Evolutionary conservation across 345 rosid genomes (phyloP).

Genomic region (Brassica carinata): DNA sequence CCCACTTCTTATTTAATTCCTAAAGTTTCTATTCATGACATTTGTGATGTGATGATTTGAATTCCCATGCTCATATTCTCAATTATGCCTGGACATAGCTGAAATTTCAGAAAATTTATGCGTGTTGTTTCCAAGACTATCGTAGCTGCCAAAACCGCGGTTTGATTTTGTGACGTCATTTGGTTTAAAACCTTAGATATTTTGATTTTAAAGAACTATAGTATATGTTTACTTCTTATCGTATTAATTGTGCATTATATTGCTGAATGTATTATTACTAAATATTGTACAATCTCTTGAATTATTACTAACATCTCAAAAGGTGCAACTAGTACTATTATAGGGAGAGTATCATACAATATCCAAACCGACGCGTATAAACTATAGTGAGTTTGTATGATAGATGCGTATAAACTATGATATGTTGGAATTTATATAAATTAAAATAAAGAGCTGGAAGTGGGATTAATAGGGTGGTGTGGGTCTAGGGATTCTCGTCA

Average conservation of each 20-base stretch:
- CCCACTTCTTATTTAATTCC: conserved; percentile 14
- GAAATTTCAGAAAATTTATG: background rate
- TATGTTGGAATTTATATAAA: conserved; percentile 22
- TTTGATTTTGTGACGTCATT: conserved; percentile 12
- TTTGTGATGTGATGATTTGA: conserved; percentile 23
- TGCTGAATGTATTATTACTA: conserved; percentile 19
- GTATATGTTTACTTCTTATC: background rate
- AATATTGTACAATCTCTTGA: conserved; percentile 37
- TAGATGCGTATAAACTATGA: conserved; percentile 28
- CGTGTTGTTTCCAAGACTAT: background rate
- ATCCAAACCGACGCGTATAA: conserved; percentile 31
- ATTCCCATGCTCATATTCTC: conserved; percentile 21
- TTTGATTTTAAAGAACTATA: background rate
- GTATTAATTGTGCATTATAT: background rate
- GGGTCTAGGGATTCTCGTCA: conserved; percentile 78
- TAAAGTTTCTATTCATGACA: conserved; percentile 23
- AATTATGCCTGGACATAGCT: background rate
- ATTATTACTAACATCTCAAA: conserved; percentile 42
- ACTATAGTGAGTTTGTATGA: conserved; percentile 19
- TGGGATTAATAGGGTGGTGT: conserved; percentile 57
- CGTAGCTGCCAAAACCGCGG: background rate
- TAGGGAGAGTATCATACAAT: conserved; percentile 15
- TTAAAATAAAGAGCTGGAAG: conserved; percentile 38
- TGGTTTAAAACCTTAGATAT: background rate
- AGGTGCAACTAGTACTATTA: conserved; percentile 39